These are phyloP conservation scores for Berkeleyomyces basicola DNA, from an alignment of 2,329 filamentous ascomycete genomes.

Conservation along the genomic window DNA sequence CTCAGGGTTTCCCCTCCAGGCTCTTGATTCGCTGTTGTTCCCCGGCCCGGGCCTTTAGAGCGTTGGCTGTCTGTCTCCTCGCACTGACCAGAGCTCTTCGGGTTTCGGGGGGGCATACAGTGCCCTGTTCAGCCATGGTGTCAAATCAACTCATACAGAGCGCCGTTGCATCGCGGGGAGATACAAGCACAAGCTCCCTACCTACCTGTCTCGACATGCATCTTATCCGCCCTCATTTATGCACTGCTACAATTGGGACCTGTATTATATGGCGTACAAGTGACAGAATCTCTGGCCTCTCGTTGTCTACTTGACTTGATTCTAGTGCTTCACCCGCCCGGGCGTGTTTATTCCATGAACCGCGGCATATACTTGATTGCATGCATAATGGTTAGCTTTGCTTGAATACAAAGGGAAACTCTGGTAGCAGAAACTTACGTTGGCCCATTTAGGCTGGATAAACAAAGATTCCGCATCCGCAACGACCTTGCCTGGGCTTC, in stretches of 20 bases:
- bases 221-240: background rate
- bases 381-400: conserved; percentile 4
- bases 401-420: background rate
- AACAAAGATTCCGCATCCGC: conserved; percentile 78
- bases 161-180: background rate
- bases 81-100: background rate
- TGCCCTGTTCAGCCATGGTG: background rate
- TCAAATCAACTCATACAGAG: background rate
- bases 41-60: background rate
- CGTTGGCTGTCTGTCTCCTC: background rate
- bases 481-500: conserved; percentile 49
- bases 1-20: background rate
- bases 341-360: conserved; percentile 3
- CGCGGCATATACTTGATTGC: conserved; percentile 17
- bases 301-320: background rate
- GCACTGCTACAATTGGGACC: background rate
- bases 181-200: background rate
- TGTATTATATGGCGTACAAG: background rate
- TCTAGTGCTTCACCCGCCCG: too few relatives aligned
- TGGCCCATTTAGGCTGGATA: conserved; percentile 70
- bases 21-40: background rate
- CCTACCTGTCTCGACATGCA: background rate
- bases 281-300: background rate
- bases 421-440: conserved; percentile 36
- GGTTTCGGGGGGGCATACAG: background rate